Evolutionary conservation across 192 early-diverging fungal genomes (phyloP), one percentile per base, ranked within the genome.

Genomic region (Diversispora eburnea): DNA sequence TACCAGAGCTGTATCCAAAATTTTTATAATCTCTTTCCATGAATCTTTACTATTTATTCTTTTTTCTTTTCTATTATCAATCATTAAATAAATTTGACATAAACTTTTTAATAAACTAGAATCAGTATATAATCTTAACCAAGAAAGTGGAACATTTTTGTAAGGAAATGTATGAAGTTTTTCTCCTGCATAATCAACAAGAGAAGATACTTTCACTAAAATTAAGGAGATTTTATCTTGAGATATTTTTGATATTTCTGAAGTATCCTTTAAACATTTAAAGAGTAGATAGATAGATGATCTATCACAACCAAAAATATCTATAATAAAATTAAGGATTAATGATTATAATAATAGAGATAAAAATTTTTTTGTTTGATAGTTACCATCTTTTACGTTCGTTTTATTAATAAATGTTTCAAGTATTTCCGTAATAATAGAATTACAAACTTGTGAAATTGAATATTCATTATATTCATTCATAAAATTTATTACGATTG

Each of bases 1-100:
- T 4, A 91, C 67, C 8, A 88, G 67, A 0, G 86, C 83, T 45
- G 78, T 80, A 46, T 91, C 89, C 12, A 88, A 77, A 19, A 69
- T 59, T 22, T 57, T 72, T 47, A 89, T 78, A 2, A 85, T 76
- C 46, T 78, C 17, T 61, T 57, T 61, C 49, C 71, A 75, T 7
- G 70, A 43, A 33, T 54, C 48, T 33, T 72, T 49, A 7, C 25
- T 33, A 33, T 33, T 33, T 33, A 33, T 33, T 33, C 25, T 33
- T 33, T 33, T 33, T 33, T 33, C 25, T 33, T 76, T 47, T 22
- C 48, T 60, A 4, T 52, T 13, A 10, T 55, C 6, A n/a, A 41
- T 17, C 42, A 41, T 25, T 9, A 60, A 71, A 4, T 56, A 75
- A 10, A 80, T 52, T 19, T 78, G 70, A 61, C 67, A 68, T 1